A percentile compares a stretch with the other conserved stretches of the same genome.
Conservation (phyloP, 169 alveolate genomes). For the Pseudocohnilembus persalinus region DNA sequence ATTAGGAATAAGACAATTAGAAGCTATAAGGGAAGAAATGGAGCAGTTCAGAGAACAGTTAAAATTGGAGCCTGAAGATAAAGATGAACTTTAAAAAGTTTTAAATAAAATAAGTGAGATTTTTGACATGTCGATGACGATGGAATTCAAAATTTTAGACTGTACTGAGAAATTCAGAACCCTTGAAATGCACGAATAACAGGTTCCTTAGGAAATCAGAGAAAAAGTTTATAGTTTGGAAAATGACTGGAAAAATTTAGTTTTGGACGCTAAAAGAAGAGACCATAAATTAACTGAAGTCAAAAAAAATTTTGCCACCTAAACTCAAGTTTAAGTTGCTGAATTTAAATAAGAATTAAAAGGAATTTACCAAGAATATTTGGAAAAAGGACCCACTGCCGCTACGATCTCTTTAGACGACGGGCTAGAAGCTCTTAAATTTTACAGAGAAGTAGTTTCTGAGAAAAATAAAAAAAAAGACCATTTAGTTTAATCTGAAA, state of each 20-base stretch:
- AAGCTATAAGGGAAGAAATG: slow-evolving; percentile 63
- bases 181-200: slow-evolving; percentile 85
- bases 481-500: slow-evolving; percentile 87
- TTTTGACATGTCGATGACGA: slow-evolving; percentile 86
- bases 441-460: slow-evolving; percentile 61
- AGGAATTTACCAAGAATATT: slow-evolving; percentile 67
- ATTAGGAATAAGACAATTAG: slow-evolving; percentile 68
- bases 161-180: slow-evolving; percentile 91
- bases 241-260: slow-evolving; percentile 76
- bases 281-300: slow-evolving; percentile 73
- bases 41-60: slow-evolving; percentile 67
- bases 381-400: slow-evolving; percentile 88
- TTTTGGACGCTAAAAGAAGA: slow-evolving; percentile 82
- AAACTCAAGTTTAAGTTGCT: slow-evolving; percentile 82
- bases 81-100: slow-evolving; percentile 81
- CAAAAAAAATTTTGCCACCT: slow-evolving; percentile 79
- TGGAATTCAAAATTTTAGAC: slow-evolving; percentile 90
- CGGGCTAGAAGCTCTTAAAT: slow-evolving; percentile 80
- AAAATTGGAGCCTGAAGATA: slow-evolving; percentile 78
- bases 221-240: slow-evolving; percentile 71
- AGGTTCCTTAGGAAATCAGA: slow-evolving; percentile 65
- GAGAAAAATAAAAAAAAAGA: slow-evolving; percentile 80
- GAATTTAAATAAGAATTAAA: slow-evolving; percentile 70
- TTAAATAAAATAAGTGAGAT: slow-evolving; percentile 82
- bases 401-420: slow-evolving; percentile 80